Conservation (phyloP, 1,139 yeast species). For the Debaryomyces psychrophilus region DNA sequence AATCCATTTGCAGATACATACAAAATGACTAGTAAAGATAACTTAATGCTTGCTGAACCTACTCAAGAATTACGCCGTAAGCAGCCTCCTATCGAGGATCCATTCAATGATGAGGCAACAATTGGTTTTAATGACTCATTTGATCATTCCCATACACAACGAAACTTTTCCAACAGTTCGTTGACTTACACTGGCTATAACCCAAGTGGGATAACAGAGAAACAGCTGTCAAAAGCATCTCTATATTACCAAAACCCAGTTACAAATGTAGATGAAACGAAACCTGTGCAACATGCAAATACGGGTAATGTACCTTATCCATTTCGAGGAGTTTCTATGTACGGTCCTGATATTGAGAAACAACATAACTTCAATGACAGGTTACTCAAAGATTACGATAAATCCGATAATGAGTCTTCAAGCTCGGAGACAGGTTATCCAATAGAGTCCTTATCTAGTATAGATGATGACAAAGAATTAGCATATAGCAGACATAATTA, state of each 20-base stretch:
- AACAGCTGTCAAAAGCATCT: not conserved
- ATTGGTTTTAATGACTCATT: not conserved
- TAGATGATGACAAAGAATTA: constrained; percentile 9
- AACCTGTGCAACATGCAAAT: not conserved
- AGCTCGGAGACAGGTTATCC: constrained; percentile 10
- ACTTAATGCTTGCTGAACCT: not conserved
- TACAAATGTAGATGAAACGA: not conserved
- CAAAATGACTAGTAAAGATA: constrained; percentile 1
- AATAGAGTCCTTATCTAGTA: constrained; percentile 7
- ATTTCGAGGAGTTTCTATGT: constrained; percentile 30
- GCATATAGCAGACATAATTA: constrained; percentile 1
- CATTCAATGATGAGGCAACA: constrained; percentile 3
- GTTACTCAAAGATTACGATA: constrained; percentile 4
- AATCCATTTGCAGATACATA: constrained; percentile 11
- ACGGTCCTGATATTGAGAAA: constrained; percentile 10
- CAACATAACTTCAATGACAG: not conserved
- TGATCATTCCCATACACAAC: not conserved
- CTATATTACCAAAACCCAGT: not conserved
- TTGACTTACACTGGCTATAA: not conserved
- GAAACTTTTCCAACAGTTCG: constrained; percentile 2
- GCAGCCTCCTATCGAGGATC: not conserved
- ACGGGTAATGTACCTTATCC: constrained; percentile 27
- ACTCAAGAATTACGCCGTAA: not conserved
- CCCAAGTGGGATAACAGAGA: not conserved
- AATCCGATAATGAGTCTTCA: constrained; percentile 6